Conservation (phyloP, 495 filamentous ascomycete species). For the Talaromyces adpressus region DNA sequence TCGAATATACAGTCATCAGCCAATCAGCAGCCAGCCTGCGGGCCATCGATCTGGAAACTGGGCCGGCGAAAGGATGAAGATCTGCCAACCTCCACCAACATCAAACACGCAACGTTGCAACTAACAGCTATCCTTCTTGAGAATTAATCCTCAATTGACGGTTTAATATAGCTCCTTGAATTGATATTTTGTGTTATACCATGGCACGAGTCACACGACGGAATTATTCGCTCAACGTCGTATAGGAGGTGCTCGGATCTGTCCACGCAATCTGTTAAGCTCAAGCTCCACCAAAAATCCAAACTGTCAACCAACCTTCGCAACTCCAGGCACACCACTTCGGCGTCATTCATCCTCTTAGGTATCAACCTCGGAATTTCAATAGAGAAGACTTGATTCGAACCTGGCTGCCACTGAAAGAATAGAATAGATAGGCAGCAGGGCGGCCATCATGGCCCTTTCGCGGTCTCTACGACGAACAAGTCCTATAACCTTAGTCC, state of each 20-base stretch:
- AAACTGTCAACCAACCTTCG: background rate
- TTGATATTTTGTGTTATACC: background rate
- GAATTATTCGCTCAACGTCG: background rate
- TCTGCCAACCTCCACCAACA: background rate
- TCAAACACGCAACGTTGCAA: conserved; percentile 3
- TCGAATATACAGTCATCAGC: background rate
- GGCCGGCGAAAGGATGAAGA: background rate
- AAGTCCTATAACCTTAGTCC: conserved; percentile 58
- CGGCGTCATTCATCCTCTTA: background rate
- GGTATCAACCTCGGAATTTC: background rate
- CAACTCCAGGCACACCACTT: background rate
- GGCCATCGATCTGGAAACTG: background rate
- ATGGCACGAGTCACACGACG: background rate
- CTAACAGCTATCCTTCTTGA: background rate
- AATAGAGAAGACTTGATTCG: background rate
- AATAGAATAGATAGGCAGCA: background rate
- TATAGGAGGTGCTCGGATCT: background rate
- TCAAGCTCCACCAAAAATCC: background rate
- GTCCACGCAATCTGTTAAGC: background rate
- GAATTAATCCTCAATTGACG: background rate
- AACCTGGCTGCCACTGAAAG: background rate
- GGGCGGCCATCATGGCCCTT: conserved; percentile 38
- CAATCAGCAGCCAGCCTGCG: background rate
- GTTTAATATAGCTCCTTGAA: background rate
- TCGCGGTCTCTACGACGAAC: conserved; percentile 57